Evolutionary conservation across 306 rosid genomes (phyloP), one percentile per base, ranked within the genome.

Genomic region (Quillaja saponaria): DNA sequence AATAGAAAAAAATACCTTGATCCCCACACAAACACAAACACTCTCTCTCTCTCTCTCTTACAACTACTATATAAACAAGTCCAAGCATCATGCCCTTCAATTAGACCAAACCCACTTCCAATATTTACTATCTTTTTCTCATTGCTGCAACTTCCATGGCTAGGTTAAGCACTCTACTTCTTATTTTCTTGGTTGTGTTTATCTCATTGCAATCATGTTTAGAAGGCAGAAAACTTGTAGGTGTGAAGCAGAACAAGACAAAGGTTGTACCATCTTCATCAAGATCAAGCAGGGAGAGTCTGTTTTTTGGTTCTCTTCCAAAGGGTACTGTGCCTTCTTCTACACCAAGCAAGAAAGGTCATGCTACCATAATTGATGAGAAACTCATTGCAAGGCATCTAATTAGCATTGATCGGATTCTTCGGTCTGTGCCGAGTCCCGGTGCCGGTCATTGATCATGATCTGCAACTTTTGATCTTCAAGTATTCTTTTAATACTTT

Each of bases 401-500:
- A 41, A 75, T 71, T 4, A 38, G 33, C 60, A 7, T 55, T 5
- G 69, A 90, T 12, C 83, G 84, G 17, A 61, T 61, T 71, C 73
- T 82, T 1, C 63, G 58, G 61, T 85, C 97, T 45, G 85, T 88
- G 52, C 97, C 97, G 0, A 91, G 95, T 80, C 96, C 98, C 11
- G 96, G 98, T 7, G 81, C 70, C 6, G 98, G 95, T 19, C 92
- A 91, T 65, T 88, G 54, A 64, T 61, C n/a, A n/a, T n/a, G 42
- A 38, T n/a, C 41, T 47, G 31, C 31, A 25, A 25, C 6, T 49
- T 35, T 0, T 20, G 14, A 49, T 37, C 1, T 59, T 12, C 8
- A 11, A 9, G 10, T 7, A 4, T 52, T 20, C 46, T 17, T 1
- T 0, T 49, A 19, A 45, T 66, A 61, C 40, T 63, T 79, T 67